Base-by-base conservation (phyloP, 1,284 basidiomycete species). In the Laetiporus sulphureus region DNA sequence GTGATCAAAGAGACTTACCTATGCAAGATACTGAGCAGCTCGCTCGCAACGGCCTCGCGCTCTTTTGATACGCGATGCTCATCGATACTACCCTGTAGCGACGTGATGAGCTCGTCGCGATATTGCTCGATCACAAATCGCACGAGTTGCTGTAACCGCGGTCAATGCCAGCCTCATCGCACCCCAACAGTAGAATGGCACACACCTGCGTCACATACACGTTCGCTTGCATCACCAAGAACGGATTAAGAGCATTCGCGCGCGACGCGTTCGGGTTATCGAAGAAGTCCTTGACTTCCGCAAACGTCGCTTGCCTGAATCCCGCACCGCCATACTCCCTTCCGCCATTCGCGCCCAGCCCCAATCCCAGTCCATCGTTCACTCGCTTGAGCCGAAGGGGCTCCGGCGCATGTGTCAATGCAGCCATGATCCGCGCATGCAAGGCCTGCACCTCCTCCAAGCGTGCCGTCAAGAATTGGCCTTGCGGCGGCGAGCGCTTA, bases 71-170 rank as follows among this genome's bases (percentile, higher is more conserved):
- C 72, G 47, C 75, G 75, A 44, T 67, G 67, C 49, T 84, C 83
- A 52, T 86, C 75, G 20, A 78, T 64, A 49, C 57, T 71, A 15
- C 80, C 82, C 50, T 79, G 81, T 50, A 86, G 67, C 36, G 82
- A 71, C 36, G 72, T 68, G 41, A 86, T 61, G 29, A 92, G 73
- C 60, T 91, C 87, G 53, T 91, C 85, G 10, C 86, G 81, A 56
- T 91, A 91, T 61, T 91, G 89, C 53, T 91, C 83, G 40, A 88
- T 85, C 44, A 92, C 85, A 56, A 90, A 91, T 42, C 90, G 83
- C 45, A 88, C 86, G 44, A 91, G 77, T 88, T 92, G 89, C 87
- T 91, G 52, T n/a, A n/a, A n/a, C n/a, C 40, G 20, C 32, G 22
- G 7, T 13, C 36, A 47, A 30, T 41, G 41, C 22, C 42, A 44